These are phyloP conservation scores for Hawksworthiomyces lignivorus DNA, from an alignment of 2,329 filamentous ascomycete species.

Conservation along the genomic window DNA sequence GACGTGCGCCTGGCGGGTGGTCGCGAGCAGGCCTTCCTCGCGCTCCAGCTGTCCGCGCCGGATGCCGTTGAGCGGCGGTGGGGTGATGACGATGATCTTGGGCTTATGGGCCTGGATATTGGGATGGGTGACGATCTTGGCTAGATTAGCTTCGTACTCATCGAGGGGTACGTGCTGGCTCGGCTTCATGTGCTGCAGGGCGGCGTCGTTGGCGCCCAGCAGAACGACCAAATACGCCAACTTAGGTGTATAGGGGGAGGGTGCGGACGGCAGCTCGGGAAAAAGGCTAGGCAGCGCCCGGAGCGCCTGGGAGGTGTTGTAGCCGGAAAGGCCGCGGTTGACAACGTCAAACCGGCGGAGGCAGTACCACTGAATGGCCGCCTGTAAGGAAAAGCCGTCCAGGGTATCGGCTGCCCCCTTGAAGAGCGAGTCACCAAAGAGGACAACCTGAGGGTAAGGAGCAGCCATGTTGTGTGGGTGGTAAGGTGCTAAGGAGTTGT, in stretches of 20 bases:
- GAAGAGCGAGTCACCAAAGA: conserved; percentile 87
- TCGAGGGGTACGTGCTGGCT: conserved; percentile 73
- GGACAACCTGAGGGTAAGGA: conserved; percentile 65
- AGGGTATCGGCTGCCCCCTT: conserved; percentile 55
- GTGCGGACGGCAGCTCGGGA: conserved; percentile 40
- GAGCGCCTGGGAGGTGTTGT: conserved; percentile 70
- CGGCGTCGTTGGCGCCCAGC: conserved; percentile 87
- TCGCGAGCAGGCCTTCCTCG: conserved; percentile 34
- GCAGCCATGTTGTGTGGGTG: no score
- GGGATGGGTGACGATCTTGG: conserved; percentile 64
- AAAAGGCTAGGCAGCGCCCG: conserved; percentile 63
- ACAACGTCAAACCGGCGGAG: conserved; percentile 74
- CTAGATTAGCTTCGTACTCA: conserved; percentile 66
- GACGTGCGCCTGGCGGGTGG: conserved; percentile 38
- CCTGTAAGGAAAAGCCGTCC: conserved; percentile 66
- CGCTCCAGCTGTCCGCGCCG: conserved; percentile 43
- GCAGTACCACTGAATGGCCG: conserved; percentile 62
- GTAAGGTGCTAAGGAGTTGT: no score
- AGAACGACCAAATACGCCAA: conserved; percentile 67
- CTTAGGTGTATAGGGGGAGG: conserved; percentile 42
- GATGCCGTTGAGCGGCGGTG: conserved; percentile 76
- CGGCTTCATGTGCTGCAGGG: conserved; percentile 52
- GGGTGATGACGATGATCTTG: conserved; percentile 72
- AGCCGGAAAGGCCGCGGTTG: conserved; percentile 82
- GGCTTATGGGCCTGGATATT: conserved; percentile 61